phyloP scores from a whole-genome alignment of 306 rosid genomes.

The Inga laurina region DNA sequence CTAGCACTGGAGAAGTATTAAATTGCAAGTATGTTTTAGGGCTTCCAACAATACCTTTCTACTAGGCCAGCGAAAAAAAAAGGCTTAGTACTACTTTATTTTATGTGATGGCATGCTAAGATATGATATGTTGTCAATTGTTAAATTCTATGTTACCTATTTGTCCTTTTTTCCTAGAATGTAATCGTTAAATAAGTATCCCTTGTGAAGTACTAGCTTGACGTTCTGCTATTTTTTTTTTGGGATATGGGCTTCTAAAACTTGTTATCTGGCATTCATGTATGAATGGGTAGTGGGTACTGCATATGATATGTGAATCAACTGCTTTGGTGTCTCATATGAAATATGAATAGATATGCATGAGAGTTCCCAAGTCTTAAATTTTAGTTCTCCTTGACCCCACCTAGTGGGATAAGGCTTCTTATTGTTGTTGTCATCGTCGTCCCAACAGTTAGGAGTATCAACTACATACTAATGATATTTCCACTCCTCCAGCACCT shows the following conservation, averaged over 20 bases:
- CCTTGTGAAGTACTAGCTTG: background rate
- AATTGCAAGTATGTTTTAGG: slow-evolving; percentile 92
- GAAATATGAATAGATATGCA: background rate
- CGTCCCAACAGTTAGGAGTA: background rate
- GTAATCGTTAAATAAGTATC: slow-evolving; percentile 8
- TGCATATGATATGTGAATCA: background rate
- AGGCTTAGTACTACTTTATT: background rate
- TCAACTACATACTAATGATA: slow-evolving; percentile 32
- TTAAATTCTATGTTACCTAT: background rate
- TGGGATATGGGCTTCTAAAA: background rate
- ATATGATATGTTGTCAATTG: background rate
- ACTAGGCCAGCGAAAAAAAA: background rate
- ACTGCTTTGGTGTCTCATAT: slow-evolving; percentile 17
- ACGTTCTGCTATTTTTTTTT: background rate
- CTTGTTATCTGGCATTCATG: background rate
- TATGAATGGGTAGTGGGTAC: background rate
- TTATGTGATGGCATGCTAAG: slow-evolving; percentile 10
- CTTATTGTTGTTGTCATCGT: too few relatives aligned
- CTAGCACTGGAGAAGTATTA: slow-evolving; percentile 95
- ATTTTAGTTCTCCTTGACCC: background rate
- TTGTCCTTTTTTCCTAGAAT: background rate
- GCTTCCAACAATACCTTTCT: slow-evolving; percentile 32
- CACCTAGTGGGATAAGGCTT: too few relatives aligned
- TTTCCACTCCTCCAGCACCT: slow-evolving; percentile 64
- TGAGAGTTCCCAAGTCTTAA: slow-evolving; percentile 18